Conservation (phyloP, 1,284 basidiomycete species). For the Cryptococcus hybrid region DNA sequence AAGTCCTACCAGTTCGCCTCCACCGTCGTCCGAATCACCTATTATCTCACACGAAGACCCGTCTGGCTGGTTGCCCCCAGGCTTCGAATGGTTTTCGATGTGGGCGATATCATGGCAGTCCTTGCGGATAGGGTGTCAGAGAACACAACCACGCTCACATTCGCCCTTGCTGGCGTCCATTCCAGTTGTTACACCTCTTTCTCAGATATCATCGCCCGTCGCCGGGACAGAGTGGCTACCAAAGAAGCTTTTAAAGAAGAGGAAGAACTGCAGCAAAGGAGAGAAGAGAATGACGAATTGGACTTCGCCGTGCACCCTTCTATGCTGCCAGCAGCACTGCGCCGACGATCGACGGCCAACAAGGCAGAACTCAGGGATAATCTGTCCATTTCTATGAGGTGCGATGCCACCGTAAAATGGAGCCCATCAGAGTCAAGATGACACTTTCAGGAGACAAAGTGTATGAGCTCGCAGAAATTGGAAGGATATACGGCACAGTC, state of each 20-base stretch:
- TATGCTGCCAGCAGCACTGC: conserved; percentile 24
- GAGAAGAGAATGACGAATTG: conserved; percentile 12
- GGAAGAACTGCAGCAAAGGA: conserved; percentile 19
- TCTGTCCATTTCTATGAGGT: conserved; percentile 24
- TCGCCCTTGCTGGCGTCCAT: conserved; percentile 32
- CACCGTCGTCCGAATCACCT: too few relatives aligned
- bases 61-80: conserved; percentile 22
- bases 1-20: too few relatives aligned
- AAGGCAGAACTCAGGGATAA: conserved; percentile 25
- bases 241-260: conserved; percentile 30
- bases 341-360: conserved; percentile 10
- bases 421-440: conserved; percentile 35
- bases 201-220: conserved; percentile 27
- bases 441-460: conserved; percentile 23
- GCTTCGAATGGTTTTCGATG: conserved; percentile 31
- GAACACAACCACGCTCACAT: conserved; percentile 29
- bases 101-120: conserved; percentile 32
- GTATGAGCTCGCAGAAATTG: conserved; percentile 32
- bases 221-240: conserved; percentile 16
- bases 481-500: conserved; percentile 22
- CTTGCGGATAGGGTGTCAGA: conserved; percentile 32
- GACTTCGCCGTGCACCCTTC: conserved; percentile 24
- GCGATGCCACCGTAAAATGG: conserved; percentile 24
- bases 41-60: background rate
- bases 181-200: conserved; percentile 29